These are phyloP conservation scores for Paxillus rubicundulus DNA, from an alignment of 768 basidiomycete species.

Conservation along the genomic window DNA sequence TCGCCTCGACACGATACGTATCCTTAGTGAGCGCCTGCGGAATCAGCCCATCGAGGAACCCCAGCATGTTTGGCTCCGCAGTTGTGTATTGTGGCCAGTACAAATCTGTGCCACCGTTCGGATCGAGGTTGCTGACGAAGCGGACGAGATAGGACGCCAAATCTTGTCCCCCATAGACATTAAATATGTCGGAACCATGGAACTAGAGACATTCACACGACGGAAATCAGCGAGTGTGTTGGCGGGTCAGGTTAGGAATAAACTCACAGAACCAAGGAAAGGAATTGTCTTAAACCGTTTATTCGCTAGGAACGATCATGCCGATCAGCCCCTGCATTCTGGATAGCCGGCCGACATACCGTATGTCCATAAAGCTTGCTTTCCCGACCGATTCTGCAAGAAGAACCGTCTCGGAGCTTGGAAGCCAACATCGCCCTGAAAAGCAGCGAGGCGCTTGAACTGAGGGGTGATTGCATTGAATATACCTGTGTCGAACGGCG, in stretches of 20 bases:
- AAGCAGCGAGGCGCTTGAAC: conserved; percentile 50
- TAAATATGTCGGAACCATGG: conserved; percentile 43
- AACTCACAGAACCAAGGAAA: conserved; percentile 43
- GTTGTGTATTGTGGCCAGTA: conserved; percentile 47
- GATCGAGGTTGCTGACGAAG: conserved; percentile 26
- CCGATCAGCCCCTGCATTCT: neutral
- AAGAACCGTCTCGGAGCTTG: conserved; percentile 50
- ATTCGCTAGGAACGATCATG: conserved; percentile 33
- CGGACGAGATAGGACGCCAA: conserved; percentile 37
- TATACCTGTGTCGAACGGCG: conserved; percentile 49
- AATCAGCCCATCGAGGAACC: conserved; percentile 37
- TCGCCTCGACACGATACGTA: conserved; percentile 41
- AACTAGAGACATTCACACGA: conserved; percentile 23
- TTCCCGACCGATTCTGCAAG: conserved; percentile 36
- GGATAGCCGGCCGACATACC: conserved; percentile 2
- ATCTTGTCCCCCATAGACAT: conserved; percentile 42
- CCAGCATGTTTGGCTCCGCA: conserved; percentile 35
- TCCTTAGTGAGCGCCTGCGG: conserved; percentile 39
- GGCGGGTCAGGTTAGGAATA: too few relatives aligned
- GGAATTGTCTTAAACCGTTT: conserved; percentile 44
- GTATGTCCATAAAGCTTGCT: conserved; percentile 40
- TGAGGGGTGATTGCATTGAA: conserved; percentile 47
- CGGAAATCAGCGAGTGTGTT: neutral
- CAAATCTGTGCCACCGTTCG: conserved; percentile 37
- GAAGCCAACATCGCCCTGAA: conserved; percentile 50